Evolutionary conservation across 2,329 filamentous ascomycete genomes (phyloP), one percentile per base, ranked within the genome.

Genomic region (Botrytis paeoniae): DNA sequence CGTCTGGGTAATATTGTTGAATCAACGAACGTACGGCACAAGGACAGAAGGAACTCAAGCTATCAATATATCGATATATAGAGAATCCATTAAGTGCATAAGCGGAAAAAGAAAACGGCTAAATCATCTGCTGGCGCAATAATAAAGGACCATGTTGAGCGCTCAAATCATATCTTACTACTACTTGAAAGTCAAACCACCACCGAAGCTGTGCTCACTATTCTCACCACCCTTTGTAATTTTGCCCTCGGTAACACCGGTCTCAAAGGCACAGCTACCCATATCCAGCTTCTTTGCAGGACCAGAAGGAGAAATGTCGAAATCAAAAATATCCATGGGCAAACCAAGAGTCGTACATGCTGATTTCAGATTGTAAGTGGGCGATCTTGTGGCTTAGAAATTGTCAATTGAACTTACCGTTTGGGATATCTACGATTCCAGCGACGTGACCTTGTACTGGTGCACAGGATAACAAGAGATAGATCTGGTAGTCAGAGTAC

Each of bases 251-350:
- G 73, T 81, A 18, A 84, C 82, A 7, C 85, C 86, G 2, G 81
- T 85, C 77, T 85, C 85, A 80, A 89, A 92, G 1, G 92, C 93
- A 81, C 93, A 96, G 59, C 80, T 84, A 1, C 92, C 92, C 87
- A 94, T 87, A 80, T 94, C 89, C 73, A 85, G 81, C 84, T 89
- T 89, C 80, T 88, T 84, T 4, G 87, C 88, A 8, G 85, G 85
- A 72, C 86, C 86, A 3, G 75, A 77, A 0, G 94, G 93, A 64
- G 89, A 88, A 77, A 97, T 95, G 80, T 97, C 94, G 82, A 98
- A 97, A 80, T 96, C 93, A 79, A 98, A 98, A 70, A 98, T 97
- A 83, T 97, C 95, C 86, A 97, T 93, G 1, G 95, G 95, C 71
- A 97, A 81, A 0, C 94, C 94, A 74, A 97, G 85, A 0, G 95